Conservation (phyloP, 2,329 filamentous ascomycete species). For the Fusarium sp. region DNA sequence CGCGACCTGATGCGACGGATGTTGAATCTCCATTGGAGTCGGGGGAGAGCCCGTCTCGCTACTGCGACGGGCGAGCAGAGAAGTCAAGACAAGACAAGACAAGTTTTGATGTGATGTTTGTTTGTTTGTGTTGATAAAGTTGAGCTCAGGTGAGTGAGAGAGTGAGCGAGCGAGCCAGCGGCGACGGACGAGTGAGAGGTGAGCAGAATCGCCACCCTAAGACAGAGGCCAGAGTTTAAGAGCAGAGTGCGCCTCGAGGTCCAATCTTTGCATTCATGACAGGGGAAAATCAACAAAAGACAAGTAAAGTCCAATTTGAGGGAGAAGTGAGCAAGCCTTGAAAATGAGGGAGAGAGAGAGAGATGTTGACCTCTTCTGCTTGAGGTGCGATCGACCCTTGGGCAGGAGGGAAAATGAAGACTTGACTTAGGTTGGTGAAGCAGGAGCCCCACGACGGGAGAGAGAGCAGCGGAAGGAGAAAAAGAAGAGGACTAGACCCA, state of each 20-base stretch:
- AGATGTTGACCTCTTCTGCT: slow-evolving; percentile 1
- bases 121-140: not conserved
- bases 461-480: slow-evolving; percentile 22
- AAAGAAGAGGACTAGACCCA: slow-evolving; percentile 24
- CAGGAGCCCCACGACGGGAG: slow-evolving; percentile 10
- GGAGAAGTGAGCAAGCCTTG: slow-evolving; percentile 2
- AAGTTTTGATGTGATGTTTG: slow-evolving; percentile 13
- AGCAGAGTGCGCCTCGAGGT: slow-evolving; percentile 7
- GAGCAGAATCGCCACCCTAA: slow-evolving; percentile 37
- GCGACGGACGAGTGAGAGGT: slow-evolving; percentile 19
- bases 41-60: slow-evolving; percentile 27
- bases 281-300: slow-evolving; percentile 1
- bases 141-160: slow-evolving; percentile 1
- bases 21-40: slow-evolving; percentile 41
- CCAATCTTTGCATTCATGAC: slow-evolving; percentile 26
- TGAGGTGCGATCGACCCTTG: slow-evolving; percentile 13
- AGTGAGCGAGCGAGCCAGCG: slow-evolving; percentile 9
- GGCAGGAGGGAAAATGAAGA: slow-evolving; percentile 24
- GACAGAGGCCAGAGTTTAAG: slow-evolving; percentile 29
- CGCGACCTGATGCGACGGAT: slow-evolving; percentile 26
- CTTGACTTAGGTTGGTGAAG: slow-evolving; percentile 8
- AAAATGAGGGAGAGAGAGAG: not conserved
- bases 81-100: not conserved
- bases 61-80: slow-evolving; percentile 30
- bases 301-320: not conserved